Conservation (phyloP, 768 basidiomycete species). For the Pisolithus sp. region DNA sequence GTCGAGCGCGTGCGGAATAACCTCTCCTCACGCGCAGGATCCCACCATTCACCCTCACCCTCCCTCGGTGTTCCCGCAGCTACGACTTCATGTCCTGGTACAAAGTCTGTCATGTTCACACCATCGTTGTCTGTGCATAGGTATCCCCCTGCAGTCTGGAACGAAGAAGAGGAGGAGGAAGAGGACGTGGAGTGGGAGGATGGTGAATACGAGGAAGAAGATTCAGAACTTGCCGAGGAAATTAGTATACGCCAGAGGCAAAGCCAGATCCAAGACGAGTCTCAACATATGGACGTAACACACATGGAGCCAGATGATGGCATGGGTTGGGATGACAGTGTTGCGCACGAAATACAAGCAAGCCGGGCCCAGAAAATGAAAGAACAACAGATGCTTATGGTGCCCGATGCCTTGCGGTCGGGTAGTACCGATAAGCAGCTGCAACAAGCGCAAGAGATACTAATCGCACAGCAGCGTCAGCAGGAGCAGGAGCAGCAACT, state of each 20-base stretch:
- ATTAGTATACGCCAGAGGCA: conserved; percentile 39
- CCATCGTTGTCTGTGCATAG: conserved; percentile 59
- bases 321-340: conserved; percentile 81
- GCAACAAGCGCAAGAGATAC: conserved; percentile 24
- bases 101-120: conserved; percentile 66
- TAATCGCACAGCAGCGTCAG: conserved; percentile 29
- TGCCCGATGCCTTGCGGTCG: conserved; percentile 34
- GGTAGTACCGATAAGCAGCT: conserved; percentile 21
- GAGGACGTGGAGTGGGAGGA: conserved; percentile 54
- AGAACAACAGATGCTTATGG: conserved; percentile 13
- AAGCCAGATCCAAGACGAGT: conserved; percentile 25
- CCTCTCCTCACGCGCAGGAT: conserved; percentile 42
- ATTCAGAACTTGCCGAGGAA: conserved; percentile 53
- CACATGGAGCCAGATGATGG: conserved; percentile 73
- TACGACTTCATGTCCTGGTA: conserved; percentile 17
- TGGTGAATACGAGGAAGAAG: conserved; percentile 65
- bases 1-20: conserved; percentile 50
- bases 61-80: conserved; percentile 32
- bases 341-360: conserved; percentile 45
- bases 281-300: conserved; percentile 23
- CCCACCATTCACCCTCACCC: conserved; percentile 44
- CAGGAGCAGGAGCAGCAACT: conserved; percentile 28
- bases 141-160: conserved; percentile 80
- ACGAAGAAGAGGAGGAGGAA: conserved; percentile 62
- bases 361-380: conserved; percentile 23